These are phyloP conservation scores for Ceratocystiopsis brevicomis DNA, from an alignment of 2,329 filamentous ascomycete genomes.

Conservation along the genomic window DNA sequence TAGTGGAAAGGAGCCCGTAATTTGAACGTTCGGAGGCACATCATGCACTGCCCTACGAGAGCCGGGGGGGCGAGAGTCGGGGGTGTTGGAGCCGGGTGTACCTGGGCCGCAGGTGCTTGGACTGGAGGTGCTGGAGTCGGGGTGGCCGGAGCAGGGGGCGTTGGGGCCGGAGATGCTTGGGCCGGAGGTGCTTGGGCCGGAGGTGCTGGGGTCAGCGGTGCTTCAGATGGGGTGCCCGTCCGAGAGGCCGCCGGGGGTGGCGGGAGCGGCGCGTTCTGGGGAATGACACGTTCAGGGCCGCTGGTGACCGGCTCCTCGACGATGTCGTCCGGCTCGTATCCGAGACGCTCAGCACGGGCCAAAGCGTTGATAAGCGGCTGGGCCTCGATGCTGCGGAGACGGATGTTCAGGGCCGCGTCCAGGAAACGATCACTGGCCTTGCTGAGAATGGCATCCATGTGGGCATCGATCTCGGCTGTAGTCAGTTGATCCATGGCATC, in stretches of 20 bases:
- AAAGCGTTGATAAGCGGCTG: constrained; percentile 36
- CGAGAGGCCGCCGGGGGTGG: too few species aligned
- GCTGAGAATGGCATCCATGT: constrained; percentile 24
- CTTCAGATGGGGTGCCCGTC: too few species aligned
- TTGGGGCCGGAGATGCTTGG: neutral
- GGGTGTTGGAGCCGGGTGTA: too few species aligned
- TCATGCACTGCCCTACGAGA: constrained; percentile 9
- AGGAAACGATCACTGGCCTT: constrained; percentile 31
- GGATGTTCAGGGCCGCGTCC: constrained; percentile 30
- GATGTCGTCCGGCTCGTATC: constrained; percentile 33
- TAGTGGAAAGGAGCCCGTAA: constrained; percentile 14
- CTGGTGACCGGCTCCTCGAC: constrained; percentile 23
- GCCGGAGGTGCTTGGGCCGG: too few species aligned
- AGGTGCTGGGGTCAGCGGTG: too few species aligned
- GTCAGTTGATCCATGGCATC: constrained; percentile 25
- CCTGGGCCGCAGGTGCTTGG: too few species aligned
- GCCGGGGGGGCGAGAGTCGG: too few species aligned
- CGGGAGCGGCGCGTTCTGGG: neutral
- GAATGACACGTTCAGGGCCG: constrained; percentile 20
- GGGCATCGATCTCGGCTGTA: constrained; percentile 24
- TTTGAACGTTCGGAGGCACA: constrained; percentile 19
- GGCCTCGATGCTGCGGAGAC: constrained; percentile 33
- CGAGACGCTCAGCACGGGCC: constrained; percentile 35
- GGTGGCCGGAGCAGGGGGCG: too few species aligned
- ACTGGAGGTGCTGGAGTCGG: too few species aligned